Base-by-base conservation (phyloP, 495 filamentous ascomycete genomes). In the Aspergillus nanangensis region DNA sequence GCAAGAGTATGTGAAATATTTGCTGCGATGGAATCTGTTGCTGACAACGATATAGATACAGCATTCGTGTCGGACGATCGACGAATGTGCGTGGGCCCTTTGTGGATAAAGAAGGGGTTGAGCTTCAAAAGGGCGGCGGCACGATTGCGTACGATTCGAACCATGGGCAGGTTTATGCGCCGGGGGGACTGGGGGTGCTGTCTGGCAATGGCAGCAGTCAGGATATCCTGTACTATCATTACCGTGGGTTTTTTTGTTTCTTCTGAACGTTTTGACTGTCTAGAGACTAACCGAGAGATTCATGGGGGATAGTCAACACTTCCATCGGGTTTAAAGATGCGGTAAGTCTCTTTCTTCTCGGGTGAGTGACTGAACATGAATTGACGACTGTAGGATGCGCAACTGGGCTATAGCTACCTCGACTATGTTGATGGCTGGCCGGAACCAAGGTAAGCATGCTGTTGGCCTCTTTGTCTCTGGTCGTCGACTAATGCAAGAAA, bases 1-100 rank as follows among this genome's bases (percentile, higher is more conserved):
- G 0, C 59, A 68, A 7, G 87, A 90, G 71, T 90, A 88, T 23
- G 52, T 45, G n/a, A n/a, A n/a, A n/a, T n/a, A n/a, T n/a, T n/a
- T n/a, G n/a, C n/a, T n/a, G n/a, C n/a, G n/a, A n/a, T n/a, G n/a
- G n/a, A n/a, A n/a, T n/a, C n/a, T n/a, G n/a, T n/a, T n/a, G n/a
- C n/a, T n/a, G n/a, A n/a, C n/a, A n/a, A n/a, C n/a, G n/a, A 18
- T 21, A 38, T 14, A 64, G 61, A 33, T 68, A 66, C 50, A 65
- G 60, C 42, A 71, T 77, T 34, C 67, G 65, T 0, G 66, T 75
- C 17, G 70, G 74, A 13, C 53, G 71, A 29, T 66, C 70, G 7
- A 48, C 38, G 44, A 44, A 52, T 24, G 51, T 68, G 8, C 47
- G 54, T 0, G 71, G 74, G 2, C 72, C 74, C 1, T 76, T 75